Evolutionary conservation across 2,329 filamentous ascomycete genomes (phyloP).

Genomic region (Stylonectria norvegica): DNA sequence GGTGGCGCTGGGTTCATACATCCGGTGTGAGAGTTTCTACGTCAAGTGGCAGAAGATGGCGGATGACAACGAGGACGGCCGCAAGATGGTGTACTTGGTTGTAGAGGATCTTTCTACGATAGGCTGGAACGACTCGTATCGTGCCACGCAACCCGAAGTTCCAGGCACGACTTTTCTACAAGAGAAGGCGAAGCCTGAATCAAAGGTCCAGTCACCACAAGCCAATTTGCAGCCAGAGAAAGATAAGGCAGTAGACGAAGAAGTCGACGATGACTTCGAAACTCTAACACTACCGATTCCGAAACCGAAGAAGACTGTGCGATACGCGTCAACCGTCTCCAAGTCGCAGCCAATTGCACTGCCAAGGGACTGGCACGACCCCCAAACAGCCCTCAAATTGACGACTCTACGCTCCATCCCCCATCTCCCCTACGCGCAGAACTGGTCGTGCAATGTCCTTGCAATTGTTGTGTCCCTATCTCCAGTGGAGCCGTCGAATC

Average conservation of each 20-base stretch:
- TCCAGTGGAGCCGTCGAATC: slow-evolving; percentile 44
- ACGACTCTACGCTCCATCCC: slow-evolving; percentile 49
- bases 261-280: slow-evolving; percentile 39
- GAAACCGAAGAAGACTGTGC: slow-evolving; percentile 6
- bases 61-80: no score
- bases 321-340: not conserved
- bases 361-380: slow-evolving; percentile 41
- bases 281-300: slow-evolving; percentile 27
- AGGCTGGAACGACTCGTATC: slow-evolving; percentile 47
- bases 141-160: slow-evolving; percentile 15
- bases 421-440: slow-evolving; percentile 53
- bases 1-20: slow-evolving; percentile 47
- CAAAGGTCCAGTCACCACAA: not conserved
- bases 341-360: slow-evolving; percentile 32
- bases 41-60: slow-evolving; percentile 28
- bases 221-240: no score
- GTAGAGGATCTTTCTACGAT: slow-evolving; percentile 44
- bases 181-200: slow-evolving; percentile 1
- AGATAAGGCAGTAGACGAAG: slow-evolving; percentile 18
- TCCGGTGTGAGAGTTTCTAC: slow-evolving; percentile 43
- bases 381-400: slow-evolving; percentile 46
- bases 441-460: slow-evolving; percentile 56
- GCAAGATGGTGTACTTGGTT: slow-evolving; percentile 42
- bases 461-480: slow-evolving; percentile 48
- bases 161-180: not conserved